These are phyloP conservation scores for Arabidopsis hybrid DNA, from an alignment of 441 rosid species.

Conservation along the genomic window DNA sequence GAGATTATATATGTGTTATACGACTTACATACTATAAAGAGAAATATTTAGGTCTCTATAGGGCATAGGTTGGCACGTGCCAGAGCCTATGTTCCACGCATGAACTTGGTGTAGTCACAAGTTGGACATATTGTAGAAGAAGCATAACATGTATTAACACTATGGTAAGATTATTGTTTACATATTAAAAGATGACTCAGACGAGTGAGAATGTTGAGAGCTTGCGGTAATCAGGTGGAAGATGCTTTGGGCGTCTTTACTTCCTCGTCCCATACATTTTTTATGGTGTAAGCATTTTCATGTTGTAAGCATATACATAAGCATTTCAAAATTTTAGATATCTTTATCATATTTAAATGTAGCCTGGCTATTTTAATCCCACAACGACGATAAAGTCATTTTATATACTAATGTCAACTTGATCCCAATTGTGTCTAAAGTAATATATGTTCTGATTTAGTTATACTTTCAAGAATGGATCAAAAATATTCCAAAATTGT, in stretches of 20 bases:
- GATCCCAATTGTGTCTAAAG: not conserved
- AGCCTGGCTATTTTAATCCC: conserved; percentile 1
- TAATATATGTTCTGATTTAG: conserved; percentile 13
- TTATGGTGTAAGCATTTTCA: conserved; percentile 31
- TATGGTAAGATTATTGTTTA: not conserved
- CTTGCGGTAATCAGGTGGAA: conserved; percentile 32
- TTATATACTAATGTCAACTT: conserved; percentile 28
- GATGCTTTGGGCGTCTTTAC: conserved; percentile 10
- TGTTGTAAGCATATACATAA: conserved; percentile 38
- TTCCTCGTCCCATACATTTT: conserved; percentile 17
- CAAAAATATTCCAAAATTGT: conserved; percentile 24
- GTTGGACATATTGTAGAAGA: conserved; percentile 14
- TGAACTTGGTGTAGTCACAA: conserved; percentile 29
- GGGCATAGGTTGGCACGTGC: conserved; percentile 35
- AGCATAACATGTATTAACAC: not conserved
- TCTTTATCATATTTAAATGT: conserved; percentile 1
- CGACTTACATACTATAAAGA: conserved; percentile 13
- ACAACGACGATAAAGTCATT: not conserved
- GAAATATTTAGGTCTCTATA: conserved; percentile 20
- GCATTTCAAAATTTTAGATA: conserved; percentile 24
- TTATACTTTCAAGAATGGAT: not conserved
- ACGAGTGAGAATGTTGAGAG: conserved; percentile 3
- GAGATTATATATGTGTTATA: not conserved
- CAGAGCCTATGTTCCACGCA: conserved; percentile 23
- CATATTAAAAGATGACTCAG: conserved; percentile 31